Percentiles rank a stretch among this genome's conserved stretches.
Evolutionary conservation across 192 early-diverging fungal genomes (phyloP).

Genomic region (Backusella mclennaniae): DNA sequence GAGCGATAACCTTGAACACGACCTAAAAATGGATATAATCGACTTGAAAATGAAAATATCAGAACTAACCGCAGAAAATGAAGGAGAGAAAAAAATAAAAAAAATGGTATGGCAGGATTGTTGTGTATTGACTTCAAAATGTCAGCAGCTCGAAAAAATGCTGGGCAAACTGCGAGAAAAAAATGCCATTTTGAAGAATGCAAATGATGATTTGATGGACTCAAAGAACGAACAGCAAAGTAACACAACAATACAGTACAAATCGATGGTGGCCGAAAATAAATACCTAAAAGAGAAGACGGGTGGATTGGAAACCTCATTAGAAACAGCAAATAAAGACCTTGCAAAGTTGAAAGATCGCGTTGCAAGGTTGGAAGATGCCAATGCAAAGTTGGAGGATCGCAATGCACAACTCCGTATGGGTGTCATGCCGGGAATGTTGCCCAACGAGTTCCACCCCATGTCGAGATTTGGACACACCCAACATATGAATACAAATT

Average conservation of each 20-base stretch:
- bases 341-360: too few relatives aligned
- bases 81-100: not conserved
- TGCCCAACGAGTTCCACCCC: too few relatives aligned
- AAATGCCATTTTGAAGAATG: too few relatives aligned
- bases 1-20: not conserved
- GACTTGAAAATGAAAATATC: not conserved
- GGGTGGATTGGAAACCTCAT: too few relatives aligned
- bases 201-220: too few relatives aligned
- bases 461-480: not conserved
- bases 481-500: not conserved
- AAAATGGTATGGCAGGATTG: not conserved
- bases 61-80: not conserved
- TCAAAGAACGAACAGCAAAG: too few relatives aligned
- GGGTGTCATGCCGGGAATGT: not conserved
- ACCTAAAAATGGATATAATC: not conserved
- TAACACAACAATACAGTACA: not conserved
- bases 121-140: too few relatives aligned
- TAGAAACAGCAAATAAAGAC: too few relatives aligned
- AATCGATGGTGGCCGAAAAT: not conserved
- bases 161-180: not conserved
- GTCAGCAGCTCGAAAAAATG: not conserved
- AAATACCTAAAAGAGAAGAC: not conserved
- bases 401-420: not conserved
- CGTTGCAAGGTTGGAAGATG: not conserved
- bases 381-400: not conserved